Conservation (phyloP, 495 filamentous ascomycete species). For the Aspergillus homomorphus region DNA sequence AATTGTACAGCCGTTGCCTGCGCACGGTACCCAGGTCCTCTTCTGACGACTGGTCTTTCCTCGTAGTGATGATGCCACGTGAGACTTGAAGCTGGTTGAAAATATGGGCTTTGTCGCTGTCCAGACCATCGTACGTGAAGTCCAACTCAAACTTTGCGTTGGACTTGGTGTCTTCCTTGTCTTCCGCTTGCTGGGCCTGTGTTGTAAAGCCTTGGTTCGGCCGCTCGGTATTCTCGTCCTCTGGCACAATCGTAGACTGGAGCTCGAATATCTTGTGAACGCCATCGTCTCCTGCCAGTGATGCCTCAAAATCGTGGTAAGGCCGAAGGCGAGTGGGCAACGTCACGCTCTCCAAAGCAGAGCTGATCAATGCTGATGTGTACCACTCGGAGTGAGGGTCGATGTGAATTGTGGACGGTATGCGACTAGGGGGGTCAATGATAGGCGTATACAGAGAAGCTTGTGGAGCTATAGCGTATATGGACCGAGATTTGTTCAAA, state of each 20-base stretch:
- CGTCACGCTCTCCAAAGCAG: constrained; percentile 75
- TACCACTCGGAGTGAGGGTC: constrained; percentile 75
- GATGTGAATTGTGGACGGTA: constrained; percentile 61
- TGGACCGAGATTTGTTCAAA: constrained; percentile 66
- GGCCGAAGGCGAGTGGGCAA: constrained; percentile 70
- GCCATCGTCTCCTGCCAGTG: constrained; percentile 68
- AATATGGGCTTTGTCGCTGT: constrained; percentile 47
- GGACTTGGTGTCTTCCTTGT: constrained; percentile 18
- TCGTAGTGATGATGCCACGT: constrained; percentile 41
- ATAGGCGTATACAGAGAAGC: constrained; percentile 80
- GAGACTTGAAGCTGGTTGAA: constrained; percentile 58
- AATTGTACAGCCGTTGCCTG: constrained; percentile 36
- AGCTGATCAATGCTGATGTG: constrained; percentile 69
- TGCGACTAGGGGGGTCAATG: constrained; percentile 51
- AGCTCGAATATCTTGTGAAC: constrained; percentile 78
- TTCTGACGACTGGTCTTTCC: constrained; percentile 24
- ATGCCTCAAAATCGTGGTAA: constrained; percentile 60
- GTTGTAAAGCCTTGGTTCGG: constrained; percentile 15
- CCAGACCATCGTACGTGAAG: constrained; percentile 48
- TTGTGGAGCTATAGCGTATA: constrained; percentile 63
- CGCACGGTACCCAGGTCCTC: constrained; percentile 32
- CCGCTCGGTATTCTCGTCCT: constrained; percentile 16
- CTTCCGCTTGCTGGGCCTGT: neutral
- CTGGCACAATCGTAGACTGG: constrained; percentile 48
- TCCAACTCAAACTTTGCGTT: constrained; percentile 54